phyloP scores from a whole-genome alignment of 352 stramenopile species.

The Stramenopiles sp. region DNA sequence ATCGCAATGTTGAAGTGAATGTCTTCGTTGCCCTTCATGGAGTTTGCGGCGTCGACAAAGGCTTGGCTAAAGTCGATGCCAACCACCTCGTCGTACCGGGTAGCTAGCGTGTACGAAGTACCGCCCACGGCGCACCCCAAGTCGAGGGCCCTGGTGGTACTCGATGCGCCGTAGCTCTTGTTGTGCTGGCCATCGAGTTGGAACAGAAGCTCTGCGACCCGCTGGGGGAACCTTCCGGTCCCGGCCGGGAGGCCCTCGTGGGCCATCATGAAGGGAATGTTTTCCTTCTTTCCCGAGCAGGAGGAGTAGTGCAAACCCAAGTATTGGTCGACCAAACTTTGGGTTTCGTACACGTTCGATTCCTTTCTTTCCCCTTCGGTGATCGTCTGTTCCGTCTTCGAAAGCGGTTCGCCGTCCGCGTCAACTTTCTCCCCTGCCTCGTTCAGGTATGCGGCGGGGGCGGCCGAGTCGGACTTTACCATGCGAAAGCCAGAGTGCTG shows the following conservation, averaged over 20 bases:
- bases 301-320: slow-evolving; percentile 18
- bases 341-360: slow-evolving; percentile 15
- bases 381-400: slow-evolving; percentile 26
- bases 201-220: slow-evolving; percentile 15
- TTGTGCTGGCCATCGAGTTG: neutral
- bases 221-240: slow-evolving; percentile 14
- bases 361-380: slow-evolving; percentile 4
- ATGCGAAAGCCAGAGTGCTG: slow-evolving; percentile 85
- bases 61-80: slow-evolving; percentile 77
- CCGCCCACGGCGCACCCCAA: slow-evolving; percentile 80
- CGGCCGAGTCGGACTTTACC: slow-evolving; percentile 53
- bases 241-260: neutral
- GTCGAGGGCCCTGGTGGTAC: slow-evolving; percentile 46
- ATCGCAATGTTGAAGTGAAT: slow-evolving; percentile 61
- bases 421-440: no score
- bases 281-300: slow-evolving; percentile 13
- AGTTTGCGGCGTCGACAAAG: slow-evolving; percentile 57
- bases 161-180: neutral
- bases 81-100: slow-evolving; percentile 68
- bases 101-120: slow-evolving; percentile 72
- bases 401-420: no score
- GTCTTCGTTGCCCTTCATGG: slow-evolving; percentile 51
- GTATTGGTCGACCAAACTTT: neutral
- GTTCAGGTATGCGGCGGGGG: no score
- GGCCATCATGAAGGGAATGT: neutral